Base-by-base conservation (phyloP, 2,329 filamentous ascomycete genomes). In the Fusarium miscanthi region DNA sequence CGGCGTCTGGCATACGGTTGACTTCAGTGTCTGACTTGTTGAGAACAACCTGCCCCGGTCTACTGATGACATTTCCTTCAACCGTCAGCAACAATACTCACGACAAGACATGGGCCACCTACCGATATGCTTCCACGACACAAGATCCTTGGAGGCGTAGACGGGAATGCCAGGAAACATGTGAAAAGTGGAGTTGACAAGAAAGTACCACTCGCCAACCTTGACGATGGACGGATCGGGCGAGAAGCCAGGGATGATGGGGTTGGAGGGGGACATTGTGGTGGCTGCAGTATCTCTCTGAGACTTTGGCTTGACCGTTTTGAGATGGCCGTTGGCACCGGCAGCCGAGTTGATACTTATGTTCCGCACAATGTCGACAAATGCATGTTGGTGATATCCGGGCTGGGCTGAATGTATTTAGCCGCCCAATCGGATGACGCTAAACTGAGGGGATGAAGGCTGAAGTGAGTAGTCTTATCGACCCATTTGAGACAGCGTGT, bases 101-200 rank as follows among this genome's bases (percentile, higher is more conserved):
- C 2, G 6, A 27, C 11, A 12, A 14, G 14, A 1, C 2, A 3
- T 6, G 2, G 5, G 14, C 0, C 1, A 7, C 40, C 2, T 53
- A 48, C 64, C 64, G 11, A 62, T 67, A 0, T 67, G 64, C 16
- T 67, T 53, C 64, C 64, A 67, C 1, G 53, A 67, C 5, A 67
- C 17, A 8, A 67, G 46, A 21, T 67, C 37, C 8, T 57, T 68
- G 0, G 66, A 67, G 0, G 63, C 63, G 19, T 67, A 67, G 0
- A 67, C 63, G 8, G 63, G 64, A 31, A 67, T 53, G 2, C 64
- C 63, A 30, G 64, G 64, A 9, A 67, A 67, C 63, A 67, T 61
- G 41, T 67, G 64, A 42, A 67, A 67, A 8, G 64, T 67, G 35
- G 64, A 67, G 49, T 62, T 67, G 10, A 67, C 64, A 2, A 67